Evolutionary conservation across 2,329 filamentous ascomycete species (phyloP), one percentile per base, ranked within the genome.

Genomic region (Penicillium aurantiogriseum): DNA sequence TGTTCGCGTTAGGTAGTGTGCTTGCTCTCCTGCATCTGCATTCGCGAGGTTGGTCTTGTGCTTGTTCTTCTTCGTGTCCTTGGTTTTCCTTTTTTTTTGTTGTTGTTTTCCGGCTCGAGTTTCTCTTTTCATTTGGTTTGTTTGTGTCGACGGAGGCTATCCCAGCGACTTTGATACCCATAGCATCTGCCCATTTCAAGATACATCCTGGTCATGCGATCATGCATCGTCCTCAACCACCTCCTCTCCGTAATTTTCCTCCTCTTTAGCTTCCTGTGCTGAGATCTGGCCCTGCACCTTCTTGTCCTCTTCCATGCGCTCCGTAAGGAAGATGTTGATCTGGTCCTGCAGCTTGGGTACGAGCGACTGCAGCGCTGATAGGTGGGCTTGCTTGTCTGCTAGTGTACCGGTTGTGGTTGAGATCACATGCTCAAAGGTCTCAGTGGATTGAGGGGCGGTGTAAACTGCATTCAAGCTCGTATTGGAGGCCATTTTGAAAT

Each of bases 201-300:
- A 68, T 69, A 65, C 60, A 62, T 64, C 60, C 63, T 58, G 63
- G 54, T 64, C 61, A 35, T 49, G 46, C 40, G 25, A 47, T 60
- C 68, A 72, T 51, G 83, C 83, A 54, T 89, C 88, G 42, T 89
- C 87, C 49, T 88, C 86, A 13, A 84, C 78, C 25, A 87, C 84
- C 72, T 96, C 91, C 74, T 96, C 92, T 47, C 91, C 92, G 71
- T 96, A 96, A 70, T 92, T 83, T 61, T 84, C 82, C 59, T 80
- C 79, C 54, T 80, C 78, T 52, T 76, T 74, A 47, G 72, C 69
- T 58, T 76, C 73, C 51, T 74, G 69, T 23, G 72, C 72, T n/a
- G 71, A 75, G 25, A 73, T 56, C 39, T 69, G 64, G 33, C 77
- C 70, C 8, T 74, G 73, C 1, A 62, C 57, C 33, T 71, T 71